Evolutionary conservation across 179 eudicot species (phyloP), one percentile per base, ranked within the genome.

Genomic region (Camellia oleifera): DNA sequence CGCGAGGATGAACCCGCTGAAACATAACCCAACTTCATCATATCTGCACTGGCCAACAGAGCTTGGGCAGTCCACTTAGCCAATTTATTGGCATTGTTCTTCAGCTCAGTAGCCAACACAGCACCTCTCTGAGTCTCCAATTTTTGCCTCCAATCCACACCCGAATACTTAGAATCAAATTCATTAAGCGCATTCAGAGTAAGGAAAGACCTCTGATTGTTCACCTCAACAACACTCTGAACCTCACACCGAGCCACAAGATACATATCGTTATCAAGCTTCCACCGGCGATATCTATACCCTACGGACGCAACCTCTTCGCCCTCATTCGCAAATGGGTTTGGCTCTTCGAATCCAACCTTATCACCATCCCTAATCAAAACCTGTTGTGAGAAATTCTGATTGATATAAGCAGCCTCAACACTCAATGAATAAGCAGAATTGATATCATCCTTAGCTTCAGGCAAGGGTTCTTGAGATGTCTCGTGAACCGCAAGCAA

Each of bases 31-130:
- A 96, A 80, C 73, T 96, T 96, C 99, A 96, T 96, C 96, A 94
- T 86, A 88, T 96, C 98, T 1, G 98, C 99, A 77, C 89, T 87
- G 12, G 88, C 98, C 84, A 96, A 82, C 23, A 96, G 76, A 0
- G 99, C 91, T 69, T 96, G 98, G 0, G 97, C 95, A 48, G 99
- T 96, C 99, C 99, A 96, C 77, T 96, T 96, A 0, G 99, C 99
- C 69, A 96, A 23, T 82, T 96, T 96, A 45, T 94, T 92, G 2
- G 97, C 94, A 87, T 96, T 96, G 83, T 96, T 96, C 90, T 96
- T 96, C 90, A 95, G 79, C 78, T 95, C 99, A 23, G 98, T 94
- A 11, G 99, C 99, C 77, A 96, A 88, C 15, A 96, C 99, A 23
- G 99, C 99, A 12, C 99, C 99, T 75, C 98, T 88, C 62, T 96